These are phyloP conservation scores for Fusarium decemcellulare DNA, from an alignment of 2,329 filamentous ascomycete species.

Conservation along the genomic window DNA sequence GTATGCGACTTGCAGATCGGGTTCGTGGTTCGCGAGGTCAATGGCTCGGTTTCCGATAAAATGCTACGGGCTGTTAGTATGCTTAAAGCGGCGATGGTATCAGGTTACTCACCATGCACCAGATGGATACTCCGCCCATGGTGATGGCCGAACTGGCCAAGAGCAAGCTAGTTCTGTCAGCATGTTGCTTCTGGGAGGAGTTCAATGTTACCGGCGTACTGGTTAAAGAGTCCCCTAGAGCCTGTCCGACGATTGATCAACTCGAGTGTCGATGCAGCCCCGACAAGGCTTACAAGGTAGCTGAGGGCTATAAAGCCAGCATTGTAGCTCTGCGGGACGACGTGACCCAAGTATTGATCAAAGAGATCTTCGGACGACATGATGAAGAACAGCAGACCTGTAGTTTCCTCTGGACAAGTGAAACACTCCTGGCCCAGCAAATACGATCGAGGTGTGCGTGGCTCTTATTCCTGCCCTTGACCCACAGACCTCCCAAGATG, in stretches of 20 bases:
- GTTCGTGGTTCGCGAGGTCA: constrained; percentile 73
- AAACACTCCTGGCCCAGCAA: neutral
- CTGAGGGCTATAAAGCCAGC: constrained; percentile 78
- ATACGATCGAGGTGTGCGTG: neutral
- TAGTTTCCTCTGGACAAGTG: neutral
- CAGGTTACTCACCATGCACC: constrained; percentile 71
- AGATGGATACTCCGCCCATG: constrained; percentile 81
- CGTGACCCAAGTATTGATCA: constrained; percentile 56
- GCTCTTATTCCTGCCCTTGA: neutral
- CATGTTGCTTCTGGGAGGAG: neutral
- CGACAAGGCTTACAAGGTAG: constrained; percentile 81
- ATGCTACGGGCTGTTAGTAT: constrained; percentile 11
- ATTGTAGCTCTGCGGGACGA: constrained; percentile 65
- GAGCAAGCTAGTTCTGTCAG: constrained; percentile 63
- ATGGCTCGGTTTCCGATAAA: constrained; percentile 86
- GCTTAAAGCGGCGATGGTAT: neutral
- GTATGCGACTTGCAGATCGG: constrained; percentile 79
- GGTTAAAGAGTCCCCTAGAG: constrained; percentile 76
- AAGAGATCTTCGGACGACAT: constrained; percentile 49
- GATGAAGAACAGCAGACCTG: constrained; percentile 2
- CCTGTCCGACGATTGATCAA: constrained; percentile 83
- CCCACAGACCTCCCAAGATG: neutral
- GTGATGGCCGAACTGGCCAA: constrained; percentile 74
- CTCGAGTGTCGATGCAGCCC: constrained; percentile 84
- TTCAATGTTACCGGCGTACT: constrained; percentile 62